Evolutionary conservation across 2,329 filamentous ascomycete species (phyloP).

Genomic region (Drechslerella coelobrocha): DNA sequence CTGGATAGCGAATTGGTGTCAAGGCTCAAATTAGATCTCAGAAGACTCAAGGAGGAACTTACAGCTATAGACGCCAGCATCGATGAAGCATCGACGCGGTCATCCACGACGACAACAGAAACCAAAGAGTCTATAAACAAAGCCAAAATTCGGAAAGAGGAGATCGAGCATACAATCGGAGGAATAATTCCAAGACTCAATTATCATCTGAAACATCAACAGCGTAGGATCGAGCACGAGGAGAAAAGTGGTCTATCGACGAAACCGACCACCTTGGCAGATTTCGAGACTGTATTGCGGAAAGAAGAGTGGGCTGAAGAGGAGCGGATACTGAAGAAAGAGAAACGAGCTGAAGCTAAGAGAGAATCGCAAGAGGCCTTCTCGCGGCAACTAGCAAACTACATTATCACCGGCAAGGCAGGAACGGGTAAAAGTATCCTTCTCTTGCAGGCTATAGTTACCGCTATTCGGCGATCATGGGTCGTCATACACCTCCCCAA

Average conservation of each 20-base stretch:
- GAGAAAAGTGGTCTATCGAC: conserved; percentile 9
- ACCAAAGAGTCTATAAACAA: conserved; percentile 17
- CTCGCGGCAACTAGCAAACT: conserved; percentile 25
- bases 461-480: conserved; percentile 83
- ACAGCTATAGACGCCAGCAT: conserved; percentile 7
- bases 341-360: conserved; percentile 6
- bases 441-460: conserved; percentile 80
- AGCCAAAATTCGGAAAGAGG: conserved; percentile 15
- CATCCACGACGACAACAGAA: conserved; percentile 9
- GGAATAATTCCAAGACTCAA: conserved; percentile 22
- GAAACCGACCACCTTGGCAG: conserved; percentile 17
- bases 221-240: conserved; percentile 20
- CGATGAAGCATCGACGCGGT: conserved; percentile 7
- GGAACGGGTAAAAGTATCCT: conserved; percentile 86
- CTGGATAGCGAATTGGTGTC: too few relatives aligned
- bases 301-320: conserved; percentile 9
- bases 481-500: conserved; percentile 89
- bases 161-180: conserved; percentile 13
- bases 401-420: conserved; percentile 25
- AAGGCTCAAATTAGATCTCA: conserved; percentile 7
- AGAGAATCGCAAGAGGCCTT: conserved; percentile 29
- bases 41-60: conserved; percentile 21
- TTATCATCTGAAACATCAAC: conserved; percentile 25
- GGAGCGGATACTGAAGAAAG: conserved; percentile 11
- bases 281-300: conserved; percentile 19